phyloP scores from a whole-genome alignment of 371 early-diverging fungal species.

The Mortierella sp. region DNA sequence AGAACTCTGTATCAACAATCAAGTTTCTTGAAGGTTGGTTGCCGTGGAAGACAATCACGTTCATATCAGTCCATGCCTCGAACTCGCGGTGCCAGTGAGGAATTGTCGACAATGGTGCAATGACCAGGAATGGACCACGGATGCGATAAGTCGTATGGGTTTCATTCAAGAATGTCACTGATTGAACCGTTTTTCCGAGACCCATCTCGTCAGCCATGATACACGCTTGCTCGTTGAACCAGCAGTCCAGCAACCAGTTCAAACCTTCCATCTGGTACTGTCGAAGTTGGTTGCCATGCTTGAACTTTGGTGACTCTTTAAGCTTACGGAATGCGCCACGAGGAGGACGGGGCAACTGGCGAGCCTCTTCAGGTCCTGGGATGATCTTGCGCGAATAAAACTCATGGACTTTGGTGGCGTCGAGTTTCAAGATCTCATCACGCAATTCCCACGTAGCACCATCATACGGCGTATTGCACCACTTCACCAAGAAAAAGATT shows the following conservation, averaged over 20 bases:
- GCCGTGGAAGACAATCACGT: conserved; percentile 83
- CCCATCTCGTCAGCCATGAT: conserved; percentile 94
- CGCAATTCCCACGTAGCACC: conserved; percentile 89
- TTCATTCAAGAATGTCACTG: conserved; percentile 78
- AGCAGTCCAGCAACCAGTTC: conserved; percentile 83
- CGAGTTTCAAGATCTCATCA: conserved; percentile 68
- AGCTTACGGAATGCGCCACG: conserved; percentile 71
- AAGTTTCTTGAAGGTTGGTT: conserved; percentile 66
- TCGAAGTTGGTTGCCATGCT: conserved; percentile 78
- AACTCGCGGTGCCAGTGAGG: conserved; percentile 86
- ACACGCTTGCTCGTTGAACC: conserved; percentile 71
- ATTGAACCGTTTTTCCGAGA: conserved; percentile 89
- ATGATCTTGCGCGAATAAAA: conserved; percentile 65
- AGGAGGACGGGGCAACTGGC: conserved; percentile 66
- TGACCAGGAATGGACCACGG: conserved; percentile 78
- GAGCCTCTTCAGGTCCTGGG: conserved; percentile 61
- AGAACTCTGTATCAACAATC: conserved; percentile 80
- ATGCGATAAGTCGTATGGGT: conserved; percentile 71
- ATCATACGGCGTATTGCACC: conserved; percentile 92
- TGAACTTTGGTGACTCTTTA: conserved; percentile 75
- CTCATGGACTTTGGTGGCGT: conserved; percentile 62
- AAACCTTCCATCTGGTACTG: conserved; percentile 81
- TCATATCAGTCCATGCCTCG: conserved; percentile 81
- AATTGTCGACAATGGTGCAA: conserved; percentile 85
- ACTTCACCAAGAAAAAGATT: conserved; percentile 90